Conservation (phyloP, 805 yeast genomes). For the Candida mattraensis region DNA sequence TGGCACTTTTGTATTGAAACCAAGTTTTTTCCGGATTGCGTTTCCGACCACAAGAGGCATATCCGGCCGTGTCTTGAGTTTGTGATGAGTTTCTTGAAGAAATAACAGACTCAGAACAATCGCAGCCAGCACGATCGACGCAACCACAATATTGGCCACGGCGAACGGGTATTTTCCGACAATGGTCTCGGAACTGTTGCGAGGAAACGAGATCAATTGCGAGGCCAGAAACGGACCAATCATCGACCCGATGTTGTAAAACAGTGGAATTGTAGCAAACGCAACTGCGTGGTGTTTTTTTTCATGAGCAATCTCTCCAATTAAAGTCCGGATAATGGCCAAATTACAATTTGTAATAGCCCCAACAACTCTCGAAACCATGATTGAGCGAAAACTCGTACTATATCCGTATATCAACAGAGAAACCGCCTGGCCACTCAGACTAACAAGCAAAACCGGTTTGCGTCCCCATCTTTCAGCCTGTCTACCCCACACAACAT, state of each 20-base stretch:
- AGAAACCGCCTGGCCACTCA: conserved; percentile 49
- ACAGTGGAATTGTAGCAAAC: conserved; percentile 58
- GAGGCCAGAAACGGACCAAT: conserved; percentile 49
- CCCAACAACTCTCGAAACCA: conserved; percentile 49
- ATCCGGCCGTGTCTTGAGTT: neutral
- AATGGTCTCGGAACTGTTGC: conserved; percentile 22
- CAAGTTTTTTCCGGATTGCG: neutral
- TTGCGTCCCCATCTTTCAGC: conserved; percentile 61
- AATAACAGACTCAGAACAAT: conserved; percentile 11
- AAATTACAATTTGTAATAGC: conserved; percentile 63
- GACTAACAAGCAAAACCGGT: conserved; percentile 52
- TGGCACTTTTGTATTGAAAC: too few relatives aligned
- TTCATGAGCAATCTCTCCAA: conserved; percentile 60
- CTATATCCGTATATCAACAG: conserved; percentile 54
- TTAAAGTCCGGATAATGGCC: conserved; percentile 56
- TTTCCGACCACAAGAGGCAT: neutral
- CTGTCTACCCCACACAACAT: conserved; percentile 58
- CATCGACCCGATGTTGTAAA: conserved; percentile 59
- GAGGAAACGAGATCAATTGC: conserved; percentile 37
- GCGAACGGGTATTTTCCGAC: conserved; percentile 46
- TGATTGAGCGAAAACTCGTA: conserved; percentile 50
- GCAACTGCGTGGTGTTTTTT: conserved; percentile 62
- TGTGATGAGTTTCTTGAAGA: conserved; percentile 1
- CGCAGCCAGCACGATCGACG: conserved; percentile 37
- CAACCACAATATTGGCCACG: conserved; percentile 48